phyloP scores from a whole-genome alignment of 2,329 filamentous ascomycete genomes.

The Diaporthe aspalathi region DNA sequence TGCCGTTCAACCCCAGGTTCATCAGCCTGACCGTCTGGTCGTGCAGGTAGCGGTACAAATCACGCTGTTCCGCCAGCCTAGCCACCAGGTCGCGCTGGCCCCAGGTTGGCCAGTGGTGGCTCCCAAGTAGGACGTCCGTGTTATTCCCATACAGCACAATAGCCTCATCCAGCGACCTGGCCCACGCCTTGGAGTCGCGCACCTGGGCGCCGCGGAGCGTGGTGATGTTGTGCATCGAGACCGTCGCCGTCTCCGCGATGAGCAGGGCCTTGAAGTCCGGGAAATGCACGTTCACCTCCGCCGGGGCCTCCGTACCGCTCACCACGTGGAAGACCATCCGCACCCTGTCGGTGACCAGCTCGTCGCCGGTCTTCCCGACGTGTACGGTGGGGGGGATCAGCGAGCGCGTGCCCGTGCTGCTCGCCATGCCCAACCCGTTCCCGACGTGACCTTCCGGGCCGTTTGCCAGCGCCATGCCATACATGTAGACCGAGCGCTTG shows the following conservation, averaged over 20 bases:
- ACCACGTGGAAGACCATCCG: slow-evolving; percentile 54
- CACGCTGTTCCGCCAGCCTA: slow-evolving; percentile 51
- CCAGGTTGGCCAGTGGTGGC: slow-evolving; percentile 58
- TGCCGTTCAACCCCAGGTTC: slow-evolving; percentile 50
- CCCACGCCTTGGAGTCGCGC: slow-evolving; percentile 54
- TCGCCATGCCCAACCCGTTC: slow-evolving; percentile 50
- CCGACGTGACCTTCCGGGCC: slow-evolving; percentile 51
- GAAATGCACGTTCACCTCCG: slow-evolving; percentile 56
- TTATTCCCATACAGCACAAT: slow-evolving; percentile 49
- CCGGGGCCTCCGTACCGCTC: slow-evolving; percentile 55
- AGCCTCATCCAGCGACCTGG: slow-evolving; percentile 51
- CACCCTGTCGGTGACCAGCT: slow-evolving; percentile 49
- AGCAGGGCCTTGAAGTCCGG: slow-evolving; percentile 51
- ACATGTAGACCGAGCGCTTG: slow-evolving; percentile 54
- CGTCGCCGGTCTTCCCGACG: slow-evolving; percentile 49
- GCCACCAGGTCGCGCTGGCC: slow-evolving; percentile 44
- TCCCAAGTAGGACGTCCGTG: slow-evolving; percentile 51
- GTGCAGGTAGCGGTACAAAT: slow-evolving; percentile 54
- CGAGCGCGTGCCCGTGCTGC: slow-evolving; percentile 47
- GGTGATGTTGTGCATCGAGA: slow-evolving; percentile 55
- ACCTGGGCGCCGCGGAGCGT: slow-evolving; percentile 56
- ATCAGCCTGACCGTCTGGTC: slow-evolving; percentile 54
- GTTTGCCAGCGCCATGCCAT: slow-evolving; percentile 48
- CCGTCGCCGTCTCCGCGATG: slow-evolving; percentile 53
- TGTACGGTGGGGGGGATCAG: slow-evolving; percentile 50